These are phyloP conservation scores for Tetracladium marchalianum DNA, from an alignment of 495 filamentous ascomycete genomes.

Conservation along the genomic window DNA sequence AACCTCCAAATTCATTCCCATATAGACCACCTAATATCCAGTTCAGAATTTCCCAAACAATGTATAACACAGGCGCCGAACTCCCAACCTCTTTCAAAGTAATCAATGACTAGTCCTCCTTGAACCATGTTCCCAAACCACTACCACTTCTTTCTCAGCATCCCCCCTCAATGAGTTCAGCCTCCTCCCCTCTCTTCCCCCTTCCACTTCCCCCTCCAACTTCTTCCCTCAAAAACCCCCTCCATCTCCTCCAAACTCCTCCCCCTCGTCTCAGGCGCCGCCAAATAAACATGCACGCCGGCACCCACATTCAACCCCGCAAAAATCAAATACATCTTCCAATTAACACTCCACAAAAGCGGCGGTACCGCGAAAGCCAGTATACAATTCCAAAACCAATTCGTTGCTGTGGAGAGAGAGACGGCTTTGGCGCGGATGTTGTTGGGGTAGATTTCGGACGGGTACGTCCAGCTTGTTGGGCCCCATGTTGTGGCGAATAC, in stretches of 20 bases:
- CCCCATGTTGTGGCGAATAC: slow-evolving; percentile 53
- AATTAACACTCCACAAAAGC: slow-evolving; percentile 31
- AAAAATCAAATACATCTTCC: slow-evolving; percentile 44
- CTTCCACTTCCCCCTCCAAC: slow-evolving; percentile 39
- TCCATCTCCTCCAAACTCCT: slow-evolving; percentile 28
- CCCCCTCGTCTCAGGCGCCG: slow-evolving; percentile 31
- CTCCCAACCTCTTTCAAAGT: too few relatives aligned
- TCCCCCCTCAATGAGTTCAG: slow-evolving; percentile 39
- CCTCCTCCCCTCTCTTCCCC: slow-evolving; percentile 27
- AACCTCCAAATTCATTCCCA: too few relatives aligned
- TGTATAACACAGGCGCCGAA: too few relatives aligned
- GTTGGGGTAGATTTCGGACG: slow-evolving; percentile 55
- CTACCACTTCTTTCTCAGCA: slow-evolving; percentile 44
- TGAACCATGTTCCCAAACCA: too few relatives aligned
- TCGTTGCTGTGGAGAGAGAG: slow-evolving; percentile 51
- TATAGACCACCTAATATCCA: too few relatives aligned
- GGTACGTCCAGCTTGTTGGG: slow-evolving; percentile 53
- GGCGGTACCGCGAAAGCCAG: slow-evolving; percentile 43
- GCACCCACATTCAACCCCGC: slow-evolving; percentile 40
- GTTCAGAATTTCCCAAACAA: too few relatives aligned
- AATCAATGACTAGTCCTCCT: too few relatives aligned
- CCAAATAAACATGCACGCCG: slow-evolving; percentile 51
- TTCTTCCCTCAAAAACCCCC: slow-evolving; percentile 36
- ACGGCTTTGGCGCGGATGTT: slow-evolving; percentile 60
- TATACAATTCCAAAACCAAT: slow-evolving; percentile 58